These are phyloP conservation scores for Straminergon stramineum DNA, from an alignment of 225 moss, liverwort and hornwort species.

Conservation along the genomic window DNA sequence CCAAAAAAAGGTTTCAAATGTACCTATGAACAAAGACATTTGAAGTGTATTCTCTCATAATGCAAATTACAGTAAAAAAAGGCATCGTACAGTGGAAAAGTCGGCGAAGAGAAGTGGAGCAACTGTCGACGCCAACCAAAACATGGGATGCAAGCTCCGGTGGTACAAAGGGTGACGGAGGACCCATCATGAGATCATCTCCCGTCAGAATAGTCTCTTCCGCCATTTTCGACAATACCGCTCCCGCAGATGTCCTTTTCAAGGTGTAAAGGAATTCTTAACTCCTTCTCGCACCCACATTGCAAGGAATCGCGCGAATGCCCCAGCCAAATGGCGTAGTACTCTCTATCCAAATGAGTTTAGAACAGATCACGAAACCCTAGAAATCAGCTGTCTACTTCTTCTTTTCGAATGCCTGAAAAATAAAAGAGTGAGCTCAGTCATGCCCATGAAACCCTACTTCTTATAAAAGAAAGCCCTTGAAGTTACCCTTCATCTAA, in stretches of 20 bases:
- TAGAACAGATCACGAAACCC: not conserved
- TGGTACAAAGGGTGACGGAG: conserved; percentile 73
- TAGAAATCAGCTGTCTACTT: not conserved
- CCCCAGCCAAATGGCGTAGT: not conserved
- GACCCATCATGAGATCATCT: conserved; percentile 87
- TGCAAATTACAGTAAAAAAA: not conserved
- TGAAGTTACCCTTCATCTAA: not conserved
- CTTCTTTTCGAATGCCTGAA: not conserved
- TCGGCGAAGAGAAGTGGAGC: conserved; percentile 70
- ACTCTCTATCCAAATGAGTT: not conserved
- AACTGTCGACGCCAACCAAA: conserved; percentile 65
- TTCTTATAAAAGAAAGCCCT: not conserved
- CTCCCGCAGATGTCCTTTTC: not conserved
- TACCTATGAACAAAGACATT: not conserved
- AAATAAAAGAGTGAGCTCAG: not conserved
- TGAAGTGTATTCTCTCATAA: not conserved
- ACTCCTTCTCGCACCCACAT: not conserved
- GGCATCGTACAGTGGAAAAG: conserved; percentile 59
- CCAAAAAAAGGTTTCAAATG: not conserved
- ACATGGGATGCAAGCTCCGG: conserved; percentile 70
- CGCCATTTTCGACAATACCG: conserved; percentile 9
- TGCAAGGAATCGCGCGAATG: not conserved
- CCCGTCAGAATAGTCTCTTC: conserved; percentile 94
- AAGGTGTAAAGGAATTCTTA: not conserved
- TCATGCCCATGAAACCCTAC: not conserved